Evolutionary conservation across 2,329 filamentous ascomycete species (phyloP), one percentile per base, ranked within the genome.

Genomic region (Aspergillus floridensis): DNA sequence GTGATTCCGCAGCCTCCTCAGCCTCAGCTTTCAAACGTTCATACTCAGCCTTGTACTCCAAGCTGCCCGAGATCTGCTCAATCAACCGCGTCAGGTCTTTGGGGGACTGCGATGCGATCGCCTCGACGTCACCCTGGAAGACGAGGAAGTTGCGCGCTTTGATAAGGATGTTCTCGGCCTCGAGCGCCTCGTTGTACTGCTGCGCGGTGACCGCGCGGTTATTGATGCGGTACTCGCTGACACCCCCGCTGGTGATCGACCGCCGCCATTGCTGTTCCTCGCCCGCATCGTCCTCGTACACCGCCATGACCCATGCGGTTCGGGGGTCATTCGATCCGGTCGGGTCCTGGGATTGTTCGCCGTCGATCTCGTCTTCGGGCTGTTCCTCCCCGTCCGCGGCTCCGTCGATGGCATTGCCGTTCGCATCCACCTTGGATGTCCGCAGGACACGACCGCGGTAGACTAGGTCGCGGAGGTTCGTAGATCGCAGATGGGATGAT

Each of bases 241-340:
- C 87, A 50, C 95, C 95, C 63, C 88, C 84, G 67, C 84, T 91
- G 4, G 93, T 98, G 74, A 99, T 99, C 66, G 88, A 89, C 62
- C 95, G 91, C 79, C 96, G 96, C 95, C 95, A 99, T 66, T 88
- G 88, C 72, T 97, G 93, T 75, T 96, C 92, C 70, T 96, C 91
- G 50, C 92, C 93, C 2, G 92, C 92, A 73, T 99, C 95, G 72
- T 99, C 95, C 74, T 97, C 93, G 76, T 98, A 99, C 16, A 99
- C 93, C 31, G 95, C 95, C 92, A 97, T 98, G 14, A 99, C 96
- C 93, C 93, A 99, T 3, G 95, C 96, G 2, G 88, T 95, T 74
- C 93, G 95, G 0, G 95, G 95, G 69, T 99, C 93, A 65, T 87
- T 86, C 57, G 78, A 76, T 69, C 84, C 74, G 47, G 85, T 87